Conservation (phyloP, 2,329 filamentous ascomycete species). For the Pseudopyricularia javanii region DNA sequence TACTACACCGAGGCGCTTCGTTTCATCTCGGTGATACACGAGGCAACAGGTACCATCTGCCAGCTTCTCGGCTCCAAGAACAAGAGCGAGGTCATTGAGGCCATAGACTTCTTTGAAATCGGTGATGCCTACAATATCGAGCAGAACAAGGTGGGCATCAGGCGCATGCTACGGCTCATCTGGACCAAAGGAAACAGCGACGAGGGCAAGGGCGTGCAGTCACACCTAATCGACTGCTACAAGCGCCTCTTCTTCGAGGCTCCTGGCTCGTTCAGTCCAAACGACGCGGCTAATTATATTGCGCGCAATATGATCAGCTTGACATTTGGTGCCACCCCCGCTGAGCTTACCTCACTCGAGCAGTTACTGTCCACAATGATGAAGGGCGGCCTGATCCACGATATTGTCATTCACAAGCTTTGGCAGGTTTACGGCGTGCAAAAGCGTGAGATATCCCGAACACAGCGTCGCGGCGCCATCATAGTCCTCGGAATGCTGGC, state of each 20-base stretch:
- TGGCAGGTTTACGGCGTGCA: conserved; percentile 98
- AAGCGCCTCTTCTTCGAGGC: conserved; percentile 93
- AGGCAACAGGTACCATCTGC: conserved; percentile 67
- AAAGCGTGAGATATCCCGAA: conserved; percentile 82
- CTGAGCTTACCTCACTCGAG: conserved; percentile 89
- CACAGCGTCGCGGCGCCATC: conserved; percentile 82
- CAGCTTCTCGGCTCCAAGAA: conserved; percentile 89
- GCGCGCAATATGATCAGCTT: conserved; percentile 98
- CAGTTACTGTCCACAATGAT: conserved; percentile 96
- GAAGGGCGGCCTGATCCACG: conserved; percentile 78
- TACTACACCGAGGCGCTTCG: conserved; percentile 90
- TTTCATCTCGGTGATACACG: conserved; percentile 85
- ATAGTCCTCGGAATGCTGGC: conserved; percentile 96
- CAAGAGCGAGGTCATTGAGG: conserved; percentile 97
- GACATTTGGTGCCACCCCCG: conserved; percentile 88
- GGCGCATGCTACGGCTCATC: conserved; percentile 90
- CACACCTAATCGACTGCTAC: conserved; percentile 94
- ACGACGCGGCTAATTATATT: conserved; percentile 90
- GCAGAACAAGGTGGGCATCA: conserved; percentile 82
- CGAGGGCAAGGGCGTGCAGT: conserved; percentile 95
- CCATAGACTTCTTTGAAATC: conserved; percentile 96
- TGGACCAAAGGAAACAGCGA: conserved; percentile 99
- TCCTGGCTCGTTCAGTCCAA: conserved; percentile 73
- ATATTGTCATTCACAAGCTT: conserved; percentile 77
- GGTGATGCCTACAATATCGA: conserved; percentile 94